Evolutionary conservation across 768 basidiomycete genomes (phyloP).

Genomic region (Tulasnella sp.): DNA sequence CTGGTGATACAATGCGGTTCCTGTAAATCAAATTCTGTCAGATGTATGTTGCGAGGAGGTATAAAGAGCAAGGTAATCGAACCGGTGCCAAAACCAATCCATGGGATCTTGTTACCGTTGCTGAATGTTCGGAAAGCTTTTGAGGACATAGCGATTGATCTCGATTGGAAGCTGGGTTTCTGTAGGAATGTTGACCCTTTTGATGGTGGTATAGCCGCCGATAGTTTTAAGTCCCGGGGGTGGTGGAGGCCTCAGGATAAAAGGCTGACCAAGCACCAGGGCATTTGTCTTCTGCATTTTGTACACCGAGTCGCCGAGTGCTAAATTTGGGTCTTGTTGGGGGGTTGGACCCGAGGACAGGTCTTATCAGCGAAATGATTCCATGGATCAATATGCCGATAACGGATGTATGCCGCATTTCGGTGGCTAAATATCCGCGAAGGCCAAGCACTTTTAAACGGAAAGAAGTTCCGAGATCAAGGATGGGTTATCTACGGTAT

Average conservation of each 20-base stretch:
- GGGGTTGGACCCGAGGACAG: neutral
- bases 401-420: neutral
- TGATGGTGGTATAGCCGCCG: neutral
- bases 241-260: neutral
- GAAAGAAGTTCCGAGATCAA: neutral
- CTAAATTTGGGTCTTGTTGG: neutral
- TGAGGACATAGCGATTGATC: neutral
- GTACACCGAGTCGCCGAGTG: neutral
- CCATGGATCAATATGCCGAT: neutral
- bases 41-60: neutral
- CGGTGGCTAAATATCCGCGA: neutral
- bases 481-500: neutral
- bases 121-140: constrained; percentile 8
- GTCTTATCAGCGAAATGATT: neutral
- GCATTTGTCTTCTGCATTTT: neutral
- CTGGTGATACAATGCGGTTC: constrained; percentile 12
- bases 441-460: neutral
- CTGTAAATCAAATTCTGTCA: neutral
- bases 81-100: constrained; percentile 20
- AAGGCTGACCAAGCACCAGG: neutral
- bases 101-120: constrained; percentile 20
- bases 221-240: neutral
- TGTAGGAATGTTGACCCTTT: neutral
- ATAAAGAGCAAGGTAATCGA: neutral
- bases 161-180: neutral